Evolutionary conservation across 768 basidiomycete species (phyloP).

Genomic region (Rossbeevera mucosa): DNA sequence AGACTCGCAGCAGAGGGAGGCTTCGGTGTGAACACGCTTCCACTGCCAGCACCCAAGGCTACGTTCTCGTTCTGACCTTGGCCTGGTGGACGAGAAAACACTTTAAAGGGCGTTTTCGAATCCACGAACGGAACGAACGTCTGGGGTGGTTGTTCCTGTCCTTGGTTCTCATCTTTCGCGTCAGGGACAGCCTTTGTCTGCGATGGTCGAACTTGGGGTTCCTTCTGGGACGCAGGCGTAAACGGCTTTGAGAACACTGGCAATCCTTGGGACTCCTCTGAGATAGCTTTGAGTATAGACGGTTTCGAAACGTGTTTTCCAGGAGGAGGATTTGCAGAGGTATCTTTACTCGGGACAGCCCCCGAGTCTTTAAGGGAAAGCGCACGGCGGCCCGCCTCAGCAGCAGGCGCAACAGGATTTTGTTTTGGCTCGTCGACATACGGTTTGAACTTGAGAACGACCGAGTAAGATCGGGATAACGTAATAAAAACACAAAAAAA

Average conservation of each 20-base stretch:
- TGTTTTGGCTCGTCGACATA: conserved; percentile 55
- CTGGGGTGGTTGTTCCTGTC: conserved; percentile 19
- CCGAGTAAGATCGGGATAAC: conserved; percentile 7
- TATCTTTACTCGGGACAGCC: conserved; percentile 10
- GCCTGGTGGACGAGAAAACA: conserved; percentile 64
- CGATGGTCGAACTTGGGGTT: conserved; percentile 26
- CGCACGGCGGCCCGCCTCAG: conserved; percentile 35
- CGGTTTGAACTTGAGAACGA: conserved; percentile 52
- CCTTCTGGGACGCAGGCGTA: conserved; percentile 49
- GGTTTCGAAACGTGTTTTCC: conserved; percentile 27
- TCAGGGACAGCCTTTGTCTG: conserved; percentile 18
- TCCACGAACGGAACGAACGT: conserved; percentile 43
- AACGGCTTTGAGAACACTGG: conserved; percentile 61
- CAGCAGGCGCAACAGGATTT: conserved; percentile 31
- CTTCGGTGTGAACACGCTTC: conserved; percentile 43
- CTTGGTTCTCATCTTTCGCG: conserved; percentile 15
- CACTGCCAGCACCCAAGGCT: conserved; percentile 13
- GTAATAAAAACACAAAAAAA: not conserved
- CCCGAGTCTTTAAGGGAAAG: conserved; percentile 50
- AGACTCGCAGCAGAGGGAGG: conserved; percentile 21
- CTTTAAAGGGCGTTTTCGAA: conserved; percentile 44
- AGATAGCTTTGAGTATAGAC: conserved; percentile 30
- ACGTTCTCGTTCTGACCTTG: conserved; percentile 40
- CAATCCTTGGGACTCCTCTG: conserved; percentile 35
- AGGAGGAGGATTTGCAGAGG: conserved; percentile 13